Evolutionary conservation across 2,329 filamentous ascomycete genomes (phyloP).

Genomic region (Aspergillus fijiensis): DNA sequence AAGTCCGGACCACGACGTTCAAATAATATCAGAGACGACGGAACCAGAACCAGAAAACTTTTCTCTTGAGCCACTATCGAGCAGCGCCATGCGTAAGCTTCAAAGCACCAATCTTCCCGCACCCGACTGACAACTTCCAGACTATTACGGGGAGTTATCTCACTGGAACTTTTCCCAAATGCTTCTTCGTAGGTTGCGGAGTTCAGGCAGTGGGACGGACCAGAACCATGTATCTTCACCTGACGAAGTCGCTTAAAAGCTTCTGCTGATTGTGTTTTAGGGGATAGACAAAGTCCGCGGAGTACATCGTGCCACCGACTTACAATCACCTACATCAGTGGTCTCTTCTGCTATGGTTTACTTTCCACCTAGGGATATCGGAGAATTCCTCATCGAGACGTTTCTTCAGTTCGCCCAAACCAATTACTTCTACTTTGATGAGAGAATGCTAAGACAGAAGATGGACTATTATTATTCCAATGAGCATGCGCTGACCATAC

Average conservation of each 20-base stretch:
- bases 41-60: not conserved
- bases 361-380: slow-evolving; percentile 34
- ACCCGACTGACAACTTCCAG: slow-evolving; percentile 7
- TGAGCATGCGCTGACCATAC: no score
- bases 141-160: slow-evolving; percentile 40
- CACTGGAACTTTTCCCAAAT: slow-evolving; percentile 40
- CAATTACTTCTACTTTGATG: slow-evolving; percentile 38
- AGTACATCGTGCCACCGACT: slow-evolving; percentile 32
- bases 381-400: slow-evolving; percentile 32
- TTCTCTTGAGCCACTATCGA: no score
- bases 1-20: not conserved
- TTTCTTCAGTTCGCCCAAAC: slow-evolving; percentile 35
- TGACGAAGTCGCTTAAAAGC: no score
- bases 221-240: not conserved
- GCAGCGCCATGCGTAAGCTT: no score
- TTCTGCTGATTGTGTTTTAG: slow-evolving; percentile 9
- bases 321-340: slow-evolving; percentile 30
- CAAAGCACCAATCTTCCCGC: no score
- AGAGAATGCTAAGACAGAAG: slow-evolving; percentile 28
- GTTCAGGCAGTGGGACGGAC: slow-evolving; percentile 10
- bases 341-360: slow-evolving; percentile 27
- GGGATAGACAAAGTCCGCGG: slow-evolving; percentile 24
- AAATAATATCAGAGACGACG: not conserved
- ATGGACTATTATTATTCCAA: slow-evolving; percentile 25
- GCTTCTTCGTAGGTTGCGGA: slow-evolving; percentile 32